These are phyloP conservation scores for Phaeosphaeriaceae sp. DNA, from an alignment of 2,329 filamentous ascomycete genomes.

Conservation along the genomic window DNA sequence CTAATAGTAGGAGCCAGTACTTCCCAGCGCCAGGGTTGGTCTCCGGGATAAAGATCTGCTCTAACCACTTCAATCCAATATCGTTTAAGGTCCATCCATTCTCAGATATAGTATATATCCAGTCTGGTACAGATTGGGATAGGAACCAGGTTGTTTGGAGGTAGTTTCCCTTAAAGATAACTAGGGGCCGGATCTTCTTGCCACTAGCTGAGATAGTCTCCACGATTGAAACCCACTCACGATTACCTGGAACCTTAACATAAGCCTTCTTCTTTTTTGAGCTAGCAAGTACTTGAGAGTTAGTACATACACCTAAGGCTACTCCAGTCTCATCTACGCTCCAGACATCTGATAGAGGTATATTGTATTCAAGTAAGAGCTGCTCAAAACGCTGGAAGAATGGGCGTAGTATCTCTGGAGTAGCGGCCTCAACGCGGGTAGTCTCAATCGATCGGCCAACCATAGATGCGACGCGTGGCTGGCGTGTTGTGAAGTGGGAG, in stretches of 20 bases:
- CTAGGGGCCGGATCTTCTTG: slow-evolving; percentile 6
- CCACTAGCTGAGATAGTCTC: slow-evolving; percentile 14
- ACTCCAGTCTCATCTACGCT: slow-evolving; percentile 20
- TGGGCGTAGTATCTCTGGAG: slow-evolving; percentile 9
- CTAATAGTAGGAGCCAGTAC: too few relatives aligned
- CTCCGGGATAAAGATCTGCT: too few relatives aligned
- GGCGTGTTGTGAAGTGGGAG: slow-evolving; percentile 14
- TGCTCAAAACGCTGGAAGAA: slow-evolving; percentile 20
- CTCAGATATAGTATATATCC: too few relatives aligned
- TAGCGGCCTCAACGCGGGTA: slow-evolving; percentile 9
- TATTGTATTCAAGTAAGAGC: slow-evolving; percentile 8
- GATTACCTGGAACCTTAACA: slow-evolving; percentile 21
- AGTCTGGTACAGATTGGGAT: too few relatives aligned
- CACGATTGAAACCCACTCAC: slow-evolving; percentile 24
- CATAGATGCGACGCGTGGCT: slow-evolving; percentile 18
- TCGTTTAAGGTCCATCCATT: too few relatives aligned
- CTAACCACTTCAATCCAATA: too few relatives aligned
- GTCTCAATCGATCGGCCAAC: slow-evolving; percentile 14
- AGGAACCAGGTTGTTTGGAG: too few relatives aligned
- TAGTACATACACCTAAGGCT: slow-evolving; percentile 13
- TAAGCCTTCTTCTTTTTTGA: slow-evolving; percentile 21
- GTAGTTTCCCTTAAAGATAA: slow-evolving; percentile 24
- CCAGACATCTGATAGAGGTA: slow-evolving; percentile 17
- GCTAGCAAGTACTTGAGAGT: slow-evolving; percentile 11
- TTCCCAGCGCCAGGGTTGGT: too few relatives aligned